Percentiles rank a stretch among this genome's conserved stretches.
Conservation (phyloP, 805 yeast genomes). For the Myxozyma udenii region DNA sequence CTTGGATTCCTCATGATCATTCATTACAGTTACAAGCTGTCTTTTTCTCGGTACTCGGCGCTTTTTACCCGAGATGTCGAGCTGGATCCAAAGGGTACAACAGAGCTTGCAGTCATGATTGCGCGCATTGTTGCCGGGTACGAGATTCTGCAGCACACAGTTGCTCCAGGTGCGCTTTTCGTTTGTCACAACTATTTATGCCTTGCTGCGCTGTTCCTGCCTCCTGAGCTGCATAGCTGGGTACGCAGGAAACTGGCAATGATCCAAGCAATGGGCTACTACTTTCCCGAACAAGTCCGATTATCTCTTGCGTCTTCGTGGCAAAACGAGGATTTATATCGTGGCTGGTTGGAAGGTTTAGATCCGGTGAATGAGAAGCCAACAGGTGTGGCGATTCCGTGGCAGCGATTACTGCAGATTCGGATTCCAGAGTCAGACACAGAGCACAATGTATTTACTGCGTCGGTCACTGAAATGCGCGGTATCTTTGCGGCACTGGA, state of each 20-base stretch:
- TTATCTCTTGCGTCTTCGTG: slow-evolving; percentile 19
- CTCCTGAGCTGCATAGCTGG: slow-evolving; percentile 19
- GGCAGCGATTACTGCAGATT: slow-evolving; percentile 20
- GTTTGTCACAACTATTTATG: slow-evolving; percentile 22
- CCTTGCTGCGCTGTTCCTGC: slow-evolving; percentile 21
- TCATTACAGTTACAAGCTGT: slow-evolving; percentile 19
- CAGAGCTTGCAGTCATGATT: slow-evolving; percentile 13
- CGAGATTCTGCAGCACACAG: slow-evolving; percentile 10
- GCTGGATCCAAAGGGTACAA: slow-evolving; percentile 8
- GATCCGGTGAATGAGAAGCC: slow-evolving; percentile 12
- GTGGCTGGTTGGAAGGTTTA: slow-evolving; percentile 26
- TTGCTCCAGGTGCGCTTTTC: slow-evolving; percentile 18
- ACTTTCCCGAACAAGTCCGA: slow-evolving; percentile 24
- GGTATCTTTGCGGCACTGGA: too few species aligned
- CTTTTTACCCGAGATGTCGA: slow-evolving; percentile 10
- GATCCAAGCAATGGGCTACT: slow-evolving; percentile 21
- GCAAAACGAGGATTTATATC: slow-evolving; percentile 17
- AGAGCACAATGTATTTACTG: slow-evolving; percentile 9
- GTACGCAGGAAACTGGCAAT: slow-evolving; percentile 23
- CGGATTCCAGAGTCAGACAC: slow-evolving; percentile 8
- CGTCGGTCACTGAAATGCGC: slow-evolving; percentile 16
- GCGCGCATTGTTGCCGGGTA: slow-evolving; percentile 21
- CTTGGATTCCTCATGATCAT: slow-evolving; percentile 12
- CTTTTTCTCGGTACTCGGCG: slow-evolving; percentile 20
- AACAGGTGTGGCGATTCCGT: slow-evolving; percentile 19